Evolutionary conservation across 495 filamentous ascomycete genomes (phyloP).

Genomic region (Aspergillus taichungensis): DNA sequence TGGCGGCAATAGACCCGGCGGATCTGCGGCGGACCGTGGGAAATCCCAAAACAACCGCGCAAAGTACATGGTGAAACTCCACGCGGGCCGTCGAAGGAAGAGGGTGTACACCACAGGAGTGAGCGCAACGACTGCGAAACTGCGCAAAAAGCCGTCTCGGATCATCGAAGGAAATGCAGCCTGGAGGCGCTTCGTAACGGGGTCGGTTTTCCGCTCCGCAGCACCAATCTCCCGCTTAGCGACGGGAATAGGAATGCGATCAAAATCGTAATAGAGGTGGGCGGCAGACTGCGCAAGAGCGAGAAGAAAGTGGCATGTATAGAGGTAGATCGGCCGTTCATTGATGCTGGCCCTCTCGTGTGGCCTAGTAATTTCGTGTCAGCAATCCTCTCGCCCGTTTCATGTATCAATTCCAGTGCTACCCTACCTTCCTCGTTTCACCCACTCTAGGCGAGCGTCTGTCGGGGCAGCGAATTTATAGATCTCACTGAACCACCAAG

Average conservation of each 20-base stretch:
- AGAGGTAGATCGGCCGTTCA: conserved; percentile 76
- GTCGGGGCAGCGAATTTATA: conserved; percentile 69
- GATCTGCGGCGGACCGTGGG: conserved; percentile 53
- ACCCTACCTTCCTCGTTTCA: conserved; percentile 55
- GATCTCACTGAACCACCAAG: conserved; percentile 70
- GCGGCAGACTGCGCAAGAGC: conserved; percentile 57
- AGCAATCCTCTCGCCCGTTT: neutral
- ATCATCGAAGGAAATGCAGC: conserved; percentile 15
- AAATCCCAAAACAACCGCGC: conserved; percentile 67
- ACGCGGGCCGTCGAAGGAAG: conserved; percentile 52
- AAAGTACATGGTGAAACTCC: conserved; percentile 57
- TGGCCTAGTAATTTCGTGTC: conserved; percentile 17
- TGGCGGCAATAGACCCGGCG: conserved; percentile 46
- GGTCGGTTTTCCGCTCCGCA: conserved; percentile 28
- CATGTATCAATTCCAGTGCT: neutral
- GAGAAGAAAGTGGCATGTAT: conserved; percentile 56
- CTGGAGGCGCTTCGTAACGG: conserved; percentile 27
- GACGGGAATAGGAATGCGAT: conserved; percentile 53
- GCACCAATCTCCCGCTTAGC: conserved; percentile 24
- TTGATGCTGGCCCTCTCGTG: conserved; percentile 76
- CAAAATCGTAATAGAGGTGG: conserved; percentile 69
- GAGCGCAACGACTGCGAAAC: conserved; percentile 33
- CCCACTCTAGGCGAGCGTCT: conserved; percentile 58
- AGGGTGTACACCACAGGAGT: conserved; percentile 53
- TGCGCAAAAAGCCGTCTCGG: conserved; percentile 28